Evolutionary conservation across 192 early-diverging fungal species (phyloP).

Genomic region (Coemansia sp.): DNA sequence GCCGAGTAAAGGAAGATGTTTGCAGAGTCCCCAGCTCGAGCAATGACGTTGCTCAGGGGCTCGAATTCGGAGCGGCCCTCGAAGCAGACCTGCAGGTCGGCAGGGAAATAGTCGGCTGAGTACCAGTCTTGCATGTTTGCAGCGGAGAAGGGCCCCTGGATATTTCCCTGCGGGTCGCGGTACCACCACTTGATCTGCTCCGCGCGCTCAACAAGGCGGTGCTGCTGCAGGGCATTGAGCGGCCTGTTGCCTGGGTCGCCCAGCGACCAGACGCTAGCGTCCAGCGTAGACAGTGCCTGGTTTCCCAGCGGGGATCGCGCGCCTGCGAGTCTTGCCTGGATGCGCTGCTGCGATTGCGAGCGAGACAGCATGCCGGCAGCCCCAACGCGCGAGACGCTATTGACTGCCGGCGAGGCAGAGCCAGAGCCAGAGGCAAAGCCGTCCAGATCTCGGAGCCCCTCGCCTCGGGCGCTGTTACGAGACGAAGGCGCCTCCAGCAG

Average conservation of each 20-base stretch:
- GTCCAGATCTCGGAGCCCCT: background rate
- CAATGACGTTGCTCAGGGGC: constrained; percentile 67
- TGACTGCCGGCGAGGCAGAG: constrained; percentile 9
- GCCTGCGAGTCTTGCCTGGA: background rate
- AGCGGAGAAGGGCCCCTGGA: constrained; percentile 87
- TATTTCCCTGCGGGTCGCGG: constrained; percentile 75
- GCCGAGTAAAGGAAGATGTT: constrained; percentile 65
- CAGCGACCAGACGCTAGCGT: constrained; percentile 19
- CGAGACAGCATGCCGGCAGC: background rate
- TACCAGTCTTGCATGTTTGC: constrained; percentile 97
- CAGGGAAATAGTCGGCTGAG: constrained; percentile 77
- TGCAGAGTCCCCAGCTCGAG: constrained; percentile 63
- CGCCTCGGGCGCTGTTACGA: constrained; percentile 5
- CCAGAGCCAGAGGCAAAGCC: constrained; percentile 13
- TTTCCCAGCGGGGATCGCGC: constrained; percentile 2
- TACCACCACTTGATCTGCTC: constrained; percentile 70
- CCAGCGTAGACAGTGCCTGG: constrained; percentile 3
- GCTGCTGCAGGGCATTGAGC: constrained; percentile 10
- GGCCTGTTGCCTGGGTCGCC: constrained; percentile 13
- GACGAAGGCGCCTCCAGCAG: constrained; percentile 16
- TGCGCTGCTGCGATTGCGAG: constrained; percentile 6
- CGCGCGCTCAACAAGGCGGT: constrained; percentile 31
- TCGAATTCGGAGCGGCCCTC: constrained; percentile 78
- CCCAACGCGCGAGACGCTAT: background rate
- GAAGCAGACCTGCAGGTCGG: constrained; percentile 75